Conservation (phyloP, 441 rosid species). For the Adansonia grandidieri region DNA sequence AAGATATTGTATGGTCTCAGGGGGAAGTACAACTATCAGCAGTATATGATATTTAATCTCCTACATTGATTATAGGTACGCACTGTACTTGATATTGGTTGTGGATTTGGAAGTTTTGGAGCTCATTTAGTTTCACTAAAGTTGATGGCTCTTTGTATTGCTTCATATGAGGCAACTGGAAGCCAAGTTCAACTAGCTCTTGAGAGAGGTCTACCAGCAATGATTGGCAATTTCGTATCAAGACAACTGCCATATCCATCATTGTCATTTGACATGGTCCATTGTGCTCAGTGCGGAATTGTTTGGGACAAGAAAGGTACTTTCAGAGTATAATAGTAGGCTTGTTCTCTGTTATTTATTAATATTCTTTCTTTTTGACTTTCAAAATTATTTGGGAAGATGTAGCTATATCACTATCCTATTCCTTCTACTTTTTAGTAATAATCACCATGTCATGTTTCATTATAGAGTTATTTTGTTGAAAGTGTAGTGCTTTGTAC, state of each 20-base stretch:
- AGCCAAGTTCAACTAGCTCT: conserved; percentile 97
- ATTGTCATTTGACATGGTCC: conserved; percentile 91
- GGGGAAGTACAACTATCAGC: conserved; percentile 16
- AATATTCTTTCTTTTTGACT: neutral
- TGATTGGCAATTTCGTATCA: conserved; percentile 83
- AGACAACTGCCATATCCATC: conserved; percentile 89
- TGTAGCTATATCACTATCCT: neutral
- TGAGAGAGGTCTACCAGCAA: conserved; percentile 98
- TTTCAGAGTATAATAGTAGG: conserved; percentile 14
- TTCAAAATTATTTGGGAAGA: neutral
- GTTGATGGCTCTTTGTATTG: conserved; percentile 85
- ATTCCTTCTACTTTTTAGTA: neutral
- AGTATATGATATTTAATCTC: conserved; percentile 5
- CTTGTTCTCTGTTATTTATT: neutral
- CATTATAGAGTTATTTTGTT: neutral
- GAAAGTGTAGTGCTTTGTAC: neutral
- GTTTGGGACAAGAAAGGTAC: conserved; percentile 90
- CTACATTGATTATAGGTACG: conserved; percentile 57
- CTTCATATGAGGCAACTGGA: conserved; percentile 89
- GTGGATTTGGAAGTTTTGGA: conserved; percentile 98
- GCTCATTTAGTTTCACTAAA: conserved; percentile 84
- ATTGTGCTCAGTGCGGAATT: conserved; percentile 93
- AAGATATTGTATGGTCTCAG: conserved; percentile 15
- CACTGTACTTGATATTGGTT: conserved; percentile 85
- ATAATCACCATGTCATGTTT: neutral